A percentile compares a stretch with the other conserved stretches of the same genome.
Evolutionary conservation across 1,284 basidiomycete genomes (phyloP).

Genomic region (Cryptococcus sp.): DNA sequence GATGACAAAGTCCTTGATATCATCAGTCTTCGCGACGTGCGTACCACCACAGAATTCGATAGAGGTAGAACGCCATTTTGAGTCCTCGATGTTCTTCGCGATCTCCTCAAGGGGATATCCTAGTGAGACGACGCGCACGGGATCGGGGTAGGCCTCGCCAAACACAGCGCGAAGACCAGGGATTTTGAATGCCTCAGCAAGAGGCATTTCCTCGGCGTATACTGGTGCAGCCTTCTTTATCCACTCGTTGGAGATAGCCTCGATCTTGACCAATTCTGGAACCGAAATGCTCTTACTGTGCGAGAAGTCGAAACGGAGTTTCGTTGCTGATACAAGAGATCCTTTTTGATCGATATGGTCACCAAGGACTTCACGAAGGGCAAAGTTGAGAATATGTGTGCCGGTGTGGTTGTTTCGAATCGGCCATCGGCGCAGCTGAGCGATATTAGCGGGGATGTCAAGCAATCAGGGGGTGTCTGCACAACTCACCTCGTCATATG

Average conservation of each 20-base stretch:
- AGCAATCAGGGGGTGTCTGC: too few species aligned
- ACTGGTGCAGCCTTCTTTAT: constrained; percentile 86
- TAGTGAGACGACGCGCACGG: constrained; percentile 90
- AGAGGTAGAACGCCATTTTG: constrained; percentile 85
- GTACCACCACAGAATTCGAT: constrained; percentile 99
- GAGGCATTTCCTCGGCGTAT: constrained; percentile 79
- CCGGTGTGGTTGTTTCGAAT: constrained; percentile 97
- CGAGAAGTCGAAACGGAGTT: constrained; percentile 97
- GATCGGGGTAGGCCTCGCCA: constrained; percentile 96
- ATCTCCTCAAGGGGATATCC: constrained; percentile 88
- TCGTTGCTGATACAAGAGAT: constrained; percentile 91
- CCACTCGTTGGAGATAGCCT: constrained; percentile 82
- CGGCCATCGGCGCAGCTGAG: constrained; percentile 84
- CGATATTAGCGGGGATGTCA: background rate
- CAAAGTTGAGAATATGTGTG: constrained; percentile 96
- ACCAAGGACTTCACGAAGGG: constrained; percentile 86
- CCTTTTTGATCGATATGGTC: constrained; percentile 98
- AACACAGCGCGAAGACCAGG: constrained; percentile 95
- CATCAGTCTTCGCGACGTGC: constrained; percentile 90
- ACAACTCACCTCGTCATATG: constrained; percentile 68
- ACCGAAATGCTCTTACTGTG: constrained; percentile 83
- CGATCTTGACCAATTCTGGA: constrained; percentile 78
- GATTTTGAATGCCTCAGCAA: constrained; percentile 82
- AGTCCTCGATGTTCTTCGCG: constrained; percentile 76
- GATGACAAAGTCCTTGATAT: constrained; percentile 94